These are phyloP conservation scores for Ensete glaucum DNA, from an alignment of 176 grass and related monocot species.

Conservation along the genomic window DNA sequence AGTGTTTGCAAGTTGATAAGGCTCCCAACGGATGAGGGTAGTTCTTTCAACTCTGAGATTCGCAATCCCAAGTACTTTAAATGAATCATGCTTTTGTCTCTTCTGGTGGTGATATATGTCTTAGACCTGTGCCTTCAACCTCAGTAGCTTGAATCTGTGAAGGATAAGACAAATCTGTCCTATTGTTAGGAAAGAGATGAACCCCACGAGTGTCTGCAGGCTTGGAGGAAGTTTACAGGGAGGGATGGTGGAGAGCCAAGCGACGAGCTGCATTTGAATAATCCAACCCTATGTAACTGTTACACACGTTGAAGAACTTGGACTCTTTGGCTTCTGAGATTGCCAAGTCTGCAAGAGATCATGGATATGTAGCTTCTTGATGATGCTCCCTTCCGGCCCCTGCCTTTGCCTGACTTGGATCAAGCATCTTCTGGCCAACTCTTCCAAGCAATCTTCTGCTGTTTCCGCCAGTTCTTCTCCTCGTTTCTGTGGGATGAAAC, in stretches of 20 bases:
- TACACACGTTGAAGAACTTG: constrained; percentile 37
- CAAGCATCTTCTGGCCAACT: constrained; percentile 44
- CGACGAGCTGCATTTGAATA: too few relatives aligned
- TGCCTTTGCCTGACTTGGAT: constrained; percentile 34
- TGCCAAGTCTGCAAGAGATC: constrained; percentile 42
- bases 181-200: too few relatives aligned
- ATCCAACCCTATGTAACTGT: constrained; percentile 15
- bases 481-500: constrained; percentile 31
- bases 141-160: constrained; percentile 43
- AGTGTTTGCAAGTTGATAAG: constrained; percentile 55
- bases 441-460: constrained; percentile 32
- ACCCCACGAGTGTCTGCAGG: too few relatives aligned
- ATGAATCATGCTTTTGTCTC: constrained; percentile 48
- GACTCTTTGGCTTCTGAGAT: constrained; percentile 53
- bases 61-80: constrained; percentile 43
- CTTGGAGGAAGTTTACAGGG: too few relatives aligned
- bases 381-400: constrained; percentile 24
- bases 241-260: too few relatives aligned
- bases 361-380: constrained; percentile 28
- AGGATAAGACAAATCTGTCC: constrained; percentile 20
- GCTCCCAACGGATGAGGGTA: constrained; percentile 32
- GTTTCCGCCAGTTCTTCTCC: constrained; percentile 40
- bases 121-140: constrained; percentile 40
- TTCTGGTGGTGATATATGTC: constrained; percentile 31
- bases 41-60: constrained; percentile 21